A percentile compares a stretch with the other conserved stretches of the same genome.
Evolutionary conservation across 2,329 filamentous ascomycete species (phyloP).

Genomic region (Trichoderma simmonsii): DNA sequence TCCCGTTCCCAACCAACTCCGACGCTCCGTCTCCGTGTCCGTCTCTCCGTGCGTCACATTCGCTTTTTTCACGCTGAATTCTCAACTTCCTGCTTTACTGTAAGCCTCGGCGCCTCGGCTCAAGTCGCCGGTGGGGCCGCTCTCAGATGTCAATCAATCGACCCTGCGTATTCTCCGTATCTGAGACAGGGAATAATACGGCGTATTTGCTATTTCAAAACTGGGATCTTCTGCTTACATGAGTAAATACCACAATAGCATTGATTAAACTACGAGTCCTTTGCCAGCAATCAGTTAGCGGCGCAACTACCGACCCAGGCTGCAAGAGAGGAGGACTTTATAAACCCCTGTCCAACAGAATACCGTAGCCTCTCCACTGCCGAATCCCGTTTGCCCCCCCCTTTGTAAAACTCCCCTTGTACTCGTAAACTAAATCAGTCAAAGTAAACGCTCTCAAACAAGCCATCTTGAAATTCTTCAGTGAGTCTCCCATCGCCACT

Average conservation of each 20-base stretch:
- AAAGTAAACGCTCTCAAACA: background rate
- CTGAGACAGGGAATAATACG: background rate
- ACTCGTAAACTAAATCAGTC: background rate
- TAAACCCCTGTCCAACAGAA: background rate
- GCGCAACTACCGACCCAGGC: background rate
- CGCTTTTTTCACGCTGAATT: background rate
- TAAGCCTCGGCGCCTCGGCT: conserved; percentile 10
- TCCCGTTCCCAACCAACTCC: background rate
- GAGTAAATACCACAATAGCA: background rate
- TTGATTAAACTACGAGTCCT: background rate
- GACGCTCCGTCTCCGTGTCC: conserved; percentile 2
- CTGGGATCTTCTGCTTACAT: background rate
- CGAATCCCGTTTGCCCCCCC: background rate
- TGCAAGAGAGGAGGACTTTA: background rate
- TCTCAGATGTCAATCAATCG: background rate
- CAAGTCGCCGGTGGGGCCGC: background rate
- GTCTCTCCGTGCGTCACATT: background rate
- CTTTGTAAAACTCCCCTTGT: background rate
- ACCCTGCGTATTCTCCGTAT: background rate
- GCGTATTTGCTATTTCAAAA: background rate
- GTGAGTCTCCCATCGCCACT: background rate
- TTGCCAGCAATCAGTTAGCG: background rate
- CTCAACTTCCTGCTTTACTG: background rate
- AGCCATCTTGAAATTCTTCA: background rate
- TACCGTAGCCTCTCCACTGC: background rate